These are phyloP conservation scores for Starmerella bombi DNA, from an alignment of 805 yeast species.

Conservation along the genomic window DNA sequence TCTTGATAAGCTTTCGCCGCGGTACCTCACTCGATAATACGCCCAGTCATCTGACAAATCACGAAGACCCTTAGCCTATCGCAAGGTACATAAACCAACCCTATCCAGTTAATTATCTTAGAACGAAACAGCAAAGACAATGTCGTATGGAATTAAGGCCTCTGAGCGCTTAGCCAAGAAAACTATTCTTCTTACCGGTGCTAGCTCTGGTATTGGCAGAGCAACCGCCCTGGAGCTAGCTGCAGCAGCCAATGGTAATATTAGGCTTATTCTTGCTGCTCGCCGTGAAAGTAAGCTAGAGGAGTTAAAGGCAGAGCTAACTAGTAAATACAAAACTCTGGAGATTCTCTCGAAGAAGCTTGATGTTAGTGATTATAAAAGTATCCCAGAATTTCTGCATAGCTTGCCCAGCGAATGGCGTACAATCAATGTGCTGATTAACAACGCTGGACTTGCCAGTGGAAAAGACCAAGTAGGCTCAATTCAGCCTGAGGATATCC, in stretches of 20 bases:
- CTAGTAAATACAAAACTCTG: slow-evolving; percentile 35
- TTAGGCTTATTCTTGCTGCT: slow-evolving; percentile 63
- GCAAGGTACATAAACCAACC: no score
- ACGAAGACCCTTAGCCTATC: no score
- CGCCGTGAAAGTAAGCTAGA: slow-evolving; percentile 56
- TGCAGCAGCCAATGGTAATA: slow-evolving; percentile 53
- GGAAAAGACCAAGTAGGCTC: slow-evolving; percentile 69
- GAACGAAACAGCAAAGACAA: no score
- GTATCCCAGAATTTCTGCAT: slow-evolving; percentile 39
- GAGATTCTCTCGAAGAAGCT: slow-evolving; percentile 36
- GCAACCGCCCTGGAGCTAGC: slow-evolving; percentile 86
- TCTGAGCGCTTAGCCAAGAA: slow-evolving; percentile 72
- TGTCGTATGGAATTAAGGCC: slow-evolving; percentile 53
- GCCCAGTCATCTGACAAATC: no score
- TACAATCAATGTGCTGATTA: slow-evolving; percentile 46
- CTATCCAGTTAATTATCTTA: no score
- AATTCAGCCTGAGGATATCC: slow-evolving; percentile 49
- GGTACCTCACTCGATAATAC: no score
- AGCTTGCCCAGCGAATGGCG: slow-evolving; percentile 42
- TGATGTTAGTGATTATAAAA: slow-evolving; percentile 45
- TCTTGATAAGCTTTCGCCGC: no score
- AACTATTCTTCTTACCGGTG: slow-evolving; percentile 81
- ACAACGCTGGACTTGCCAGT: slow-evolving; percentile 58
- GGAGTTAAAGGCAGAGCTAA: slow-evolving; percentile 37
- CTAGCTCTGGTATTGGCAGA: slow-evolving; percentile 88